Evolutionary conservation across 2,329 filamentous ascomycete species (phyloP), one percentile per base, ranked within the genome.

Genomic region (Alternaria postmessia): DNA sequence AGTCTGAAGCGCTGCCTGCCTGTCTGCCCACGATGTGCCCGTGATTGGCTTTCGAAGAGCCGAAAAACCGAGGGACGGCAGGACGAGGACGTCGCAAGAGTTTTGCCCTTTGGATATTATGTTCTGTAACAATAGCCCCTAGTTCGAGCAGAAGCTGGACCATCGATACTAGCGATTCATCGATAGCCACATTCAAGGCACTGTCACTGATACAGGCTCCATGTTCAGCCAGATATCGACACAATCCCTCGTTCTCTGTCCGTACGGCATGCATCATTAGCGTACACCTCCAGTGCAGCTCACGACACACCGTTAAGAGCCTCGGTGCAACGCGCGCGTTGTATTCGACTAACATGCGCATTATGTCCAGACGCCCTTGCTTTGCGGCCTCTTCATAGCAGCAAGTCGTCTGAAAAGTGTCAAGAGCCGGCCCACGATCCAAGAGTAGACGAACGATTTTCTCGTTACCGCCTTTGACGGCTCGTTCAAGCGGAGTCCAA

Each of bases 381-480:
- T 24, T 42, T 22, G 48, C 52, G 22, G 51, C 51, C n/a, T 41
- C 20, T 44, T 14, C 32, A 36, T 36, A 36, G 32, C 14, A 28
- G 36, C 18, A 63, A 28, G 12, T 38, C 11, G 43, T 41, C 56
- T 53, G 30, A 24, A 36, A 36, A n/a, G 38, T 18, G 16, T 30
- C 43, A 11, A 41, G 46, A 46, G 57, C 34, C 6, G 61, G 41
- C 18, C 52, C 57, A 14, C 42, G 51, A 8, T 49, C 42, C 9
- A 63, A 57, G 8, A 63, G 51, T 20, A 61, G 28, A 20, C 24
- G 36, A 14, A 54, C 30, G 14, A 59, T 59, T 4, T 55, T 12
- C 43, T 55, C 51, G 30, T 55, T 62, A 7, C 55, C 55, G 34
- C 55, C 51, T 39, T 49, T 51, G 16, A 59, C 46, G 32, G 59